Base-by-base conservation (phyloP, 768 basidiomycete genomes). In the Collybia mongolica region DNA sequence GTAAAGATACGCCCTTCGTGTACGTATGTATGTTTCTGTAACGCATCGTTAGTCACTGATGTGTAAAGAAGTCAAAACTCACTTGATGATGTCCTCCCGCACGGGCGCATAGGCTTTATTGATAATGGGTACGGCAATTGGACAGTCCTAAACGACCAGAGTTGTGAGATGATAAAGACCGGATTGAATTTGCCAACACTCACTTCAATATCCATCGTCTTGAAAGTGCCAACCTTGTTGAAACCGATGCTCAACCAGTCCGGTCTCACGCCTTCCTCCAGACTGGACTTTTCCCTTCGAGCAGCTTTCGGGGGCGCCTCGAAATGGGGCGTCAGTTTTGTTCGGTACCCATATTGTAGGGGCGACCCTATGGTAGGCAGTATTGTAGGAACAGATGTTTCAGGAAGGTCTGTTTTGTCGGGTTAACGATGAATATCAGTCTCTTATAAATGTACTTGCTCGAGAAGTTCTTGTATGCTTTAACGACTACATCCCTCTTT, bases 271-370 rank as follows among this genome's bases (percentile, higher is more conserved):
- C 52, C 59, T 17, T 56, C 49, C 14, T 48, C 54, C 36, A 42
- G 48, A 1, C 53, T 58, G 6, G 61, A 42, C 46, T 61, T 56
- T 39, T 60, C 55, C 24, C 65, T 63, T 48, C 60, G 63, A 0
- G 60, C 60, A 14, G 57, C 62, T 54, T 75, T 82, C 1, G 81
- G 79, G 0, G 93, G 85, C 0, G 84, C 79, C 19, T 94, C 90
- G 54, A 98, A 98, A 65, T 99, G 97, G 0, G 97, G 97, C 0
- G 97, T 98, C 46, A 99, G 85, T 71, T 99, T 99, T 1, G 97
- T 99, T 26, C 96, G 83, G 65, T 99, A 99, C 45, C 78, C 82
- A 64, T 96, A 98, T 47, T 95, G 84, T 43, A 90, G 73, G 0
- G 96, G 97, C 0, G 91, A 93, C n/a, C 83, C 80, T 6, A 93